Percentiles rank a stretch among this genome's conserved stretches.
These are phyloP conservation scores for Rhodotorula paludigena DNA, from an alignment of 768 basidiomycete species.

Conservation along the genomic window DNA sequence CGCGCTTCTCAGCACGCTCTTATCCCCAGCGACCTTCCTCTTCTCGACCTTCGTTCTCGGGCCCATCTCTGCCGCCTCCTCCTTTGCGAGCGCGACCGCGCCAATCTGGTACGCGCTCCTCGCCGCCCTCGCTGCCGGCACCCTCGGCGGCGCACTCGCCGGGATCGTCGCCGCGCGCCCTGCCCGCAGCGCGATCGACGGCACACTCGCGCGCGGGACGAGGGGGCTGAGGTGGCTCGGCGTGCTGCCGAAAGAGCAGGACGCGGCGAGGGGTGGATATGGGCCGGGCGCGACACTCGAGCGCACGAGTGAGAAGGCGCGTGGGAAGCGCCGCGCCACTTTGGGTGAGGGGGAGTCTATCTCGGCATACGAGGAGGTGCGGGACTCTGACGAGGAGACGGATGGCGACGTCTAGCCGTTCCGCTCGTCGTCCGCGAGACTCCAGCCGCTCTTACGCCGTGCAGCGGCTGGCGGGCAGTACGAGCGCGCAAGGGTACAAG, in stretches of 20 bases:
- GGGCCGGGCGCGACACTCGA: background rate
- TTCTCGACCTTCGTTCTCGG: background rate
- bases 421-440: background rate
- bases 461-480: background rate
- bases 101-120: slow-evolving; percentile 16
- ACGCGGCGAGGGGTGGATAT: background rate
- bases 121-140: slow-evolving; percentile 10
- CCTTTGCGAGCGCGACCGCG: background rate
- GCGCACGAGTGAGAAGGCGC: background rate
- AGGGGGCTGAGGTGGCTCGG: slow-evolving; percentile 11
- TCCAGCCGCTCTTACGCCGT: background rate
- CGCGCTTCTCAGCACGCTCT: background rate
- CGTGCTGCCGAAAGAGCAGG: background rate
- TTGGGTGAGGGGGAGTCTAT: too few relatives aligned
- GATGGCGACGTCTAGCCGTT: too few relatives aligned
- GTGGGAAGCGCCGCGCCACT: too few relatives aligned
- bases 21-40: background rate
- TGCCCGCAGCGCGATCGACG: slow-evolving; percentile 5
- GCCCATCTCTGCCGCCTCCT: background rate
- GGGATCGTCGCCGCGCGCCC: slow-evolving; percentile 7
- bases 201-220: background rate
- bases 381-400: too few relatives aligned
- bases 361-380: too few relatives aligned
- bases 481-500: background rate
- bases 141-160: background rate